Base-by-base conservation (phyloP, 228 moss, liverwort and hornwort genomes). In the Sphagnum magellanicum region DNA sequence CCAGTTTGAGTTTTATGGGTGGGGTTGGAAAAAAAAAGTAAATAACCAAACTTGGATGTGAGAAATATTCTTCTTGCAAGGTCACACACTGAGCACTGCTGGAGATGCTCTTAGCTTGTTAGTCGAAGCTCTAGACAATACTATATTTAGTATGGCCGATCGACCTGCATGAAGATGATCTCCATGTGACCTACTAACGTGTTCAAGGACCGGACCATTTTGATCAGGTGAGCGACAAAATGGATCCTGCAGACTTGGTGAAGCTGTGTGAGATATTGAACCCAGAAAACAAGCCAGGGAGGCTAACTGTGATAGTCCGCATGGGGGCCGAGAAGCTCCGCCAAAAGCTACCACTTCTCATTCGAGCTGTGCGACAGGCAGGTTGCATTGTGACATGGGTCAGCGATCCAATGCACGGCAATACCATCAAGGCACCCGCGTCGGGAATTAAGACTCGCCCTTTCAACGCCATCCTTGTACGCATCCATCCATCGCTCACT, bases 391-490 rank as follows among this genome's bases (percentile, higher is more conserved):
- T 91, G 32, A 91, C 91, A 6, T 91, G 91, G 91, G 88, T 88
- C 64, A 79, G 91, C 67, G 91, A 91, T 64, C 91, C 91, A 8
- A 91, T 91, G 91, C 91, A 91, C 74, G 88, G 91, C 10, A 88
- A 91, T 74, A 91, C 91, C 4, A 86, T 91, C 72, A 88, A 91
- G 77, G 85, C 91, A 5, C 91, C 91, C 4, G 1, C 32, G 12
- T 86, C 84, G 59, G 88, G 91, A 4, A 62, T 89, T 52, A 91
- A 89, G 65, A 89, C 89, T 4, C 75, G 89, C n/a, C 89, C 89
- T 5, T 91, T 91, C 58, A 79, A 87, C 53, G 74, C 82, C 73
- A 91, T 91, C 8, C 72, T 82, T 70, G 91, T 91, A 67, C 8
- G 46, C 46, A 9, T 32, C 32, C 32, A 32, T 32, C 32, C 32